These are phyloP conservation scores for Aspergillus udagawae DNA, from an alignment of 2,329 filamentous ascomycete genomes.

Conservation along the genomic window DNA sequence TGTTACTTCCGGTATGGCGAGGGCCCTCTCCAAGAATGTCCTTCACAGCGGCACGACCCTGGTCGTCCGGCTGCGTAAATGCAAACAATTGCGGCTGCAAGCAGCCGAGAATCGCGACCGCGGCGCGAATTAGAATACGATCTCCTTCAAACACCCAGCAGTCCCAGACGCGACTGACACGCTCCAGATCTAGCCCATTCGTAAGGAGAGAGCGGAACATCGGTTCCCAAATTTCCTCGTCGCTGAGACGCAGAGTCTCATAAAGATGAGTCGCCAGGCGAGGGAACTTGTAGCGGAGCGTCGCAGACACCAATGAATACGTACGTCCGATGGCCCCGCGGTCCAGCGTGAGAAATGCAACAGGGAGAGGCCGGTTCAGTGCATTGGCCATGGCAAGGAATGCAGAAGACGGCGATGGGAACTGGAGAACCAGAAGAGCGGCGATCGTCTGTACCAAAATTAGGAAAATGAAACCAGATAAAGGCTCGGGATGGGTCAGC, in stretches of 20 bases:
- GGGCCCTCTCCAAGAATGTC: constrained; percentile 37
- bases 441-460: constrained; percentile 44
- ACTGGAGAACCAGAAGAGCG: constrained; percentile 55
- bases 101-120: constrained; percentile 41
- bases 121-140: constrained; percentile 43
- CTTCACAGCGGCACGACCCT: constrained; percentile 30
- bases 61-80: constrained; percentile 34
- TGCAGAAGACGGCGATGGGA: constrained; percentile 49
- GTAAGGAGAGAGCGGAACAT: constrained; percentile 53
- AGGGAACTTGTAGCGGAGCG: constrained; percentile 56
- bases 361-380: constrained; percentile 57
- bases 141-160: constrained; percentile 61
- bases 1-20: constrained; percentile 27
- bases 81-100: constrained; percentile 41
- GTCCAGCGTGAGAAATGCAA: constrained; percentile 59
- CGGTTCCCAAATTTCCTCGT: constrained; percentile 48
- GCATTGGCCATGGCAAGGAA: constrained; percentile 59
- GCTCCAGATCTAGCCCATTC: constrained; percentile 50
- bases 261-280: constrained; percentile 51
- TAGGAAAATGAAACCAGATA: not conserved
- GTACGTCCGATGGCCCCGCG: constrained; percentile 52
- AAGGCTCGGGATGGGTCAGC: constrained; percentile 14
- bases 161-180: constrained; percentile 57
- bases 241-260: constrained; percentile 36
- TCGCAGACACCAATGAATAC: constrained; percentile 53